Conservation (phyloP, 2,329 filamentous ascomycete species). For the Pseudogymnoascus sp. region DNA sequence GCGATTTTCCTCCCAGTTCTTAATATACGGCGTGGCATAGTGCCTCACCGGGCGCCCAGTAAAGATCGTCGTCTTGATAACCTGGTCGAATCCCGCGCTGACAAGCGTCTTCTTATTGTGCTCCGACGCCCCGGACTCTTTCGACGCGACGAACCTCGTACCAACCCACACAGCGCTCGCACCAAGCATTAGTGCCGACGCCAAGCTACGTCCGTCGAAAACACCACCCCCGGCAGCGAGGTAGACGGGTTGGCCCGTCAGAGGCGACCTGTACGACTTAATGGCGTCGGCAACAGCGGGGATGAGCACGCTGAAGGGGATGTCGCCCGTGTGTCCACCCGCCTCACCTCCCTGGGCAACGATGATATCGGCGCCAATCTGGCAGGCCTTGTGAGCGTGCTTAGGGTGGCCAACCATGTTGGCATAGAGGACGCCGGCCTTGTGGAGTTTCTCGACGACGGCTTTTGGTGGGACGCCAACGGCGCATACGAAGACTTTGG, state of each 20-base stretch:
- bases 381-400: conserved; percentile 93
- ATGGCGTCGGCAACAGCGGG: conserved; percentile 80
- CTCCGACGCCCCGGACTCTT: conserved; percentile 89
- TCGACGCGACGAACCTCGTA: conserved; percentile 86
- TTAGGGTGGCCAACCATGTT: conserved; percentile 99
- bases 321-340: conserved; percentile 91
- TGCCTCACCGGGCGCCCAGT: conserved; percentile 85
- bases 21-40: conserved; percentile 82
- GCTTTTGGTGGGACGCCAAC: conserved; percentile 86
- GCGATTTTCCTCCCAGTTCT: conserved; percentile 90
- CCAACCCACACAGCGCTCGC: conserved; percentile 93
- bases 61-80: conserved; percentile 91
- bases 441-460: conserved; percentile 86
- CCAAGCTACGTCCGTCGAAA: conserved; percentile 84
- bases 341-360: conserved; percentile 98
- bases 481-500: conserved; percentile 91
- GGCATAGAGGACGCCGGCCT: conserved; percentile 87
- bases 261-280: conserved; percentile 72
- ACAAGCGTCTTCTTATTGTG: conserved; percentile 81
- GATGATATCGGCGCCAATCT: conserved; percentile 89
- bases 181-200: conserved; percentile 86
- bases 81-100: conserved; percentile 85
- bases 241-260: conserved; percentile 81
- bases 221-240: conserved; percentile 94
- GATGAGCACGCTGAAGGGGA: conserved; percentile 86